A percentile compares a stretch with the other conserved stretches of the same genome.
Evolutionary conservation across 257 asterid genomes (phyloP).

Genomic region (Ilex aquifolium): DNA sequence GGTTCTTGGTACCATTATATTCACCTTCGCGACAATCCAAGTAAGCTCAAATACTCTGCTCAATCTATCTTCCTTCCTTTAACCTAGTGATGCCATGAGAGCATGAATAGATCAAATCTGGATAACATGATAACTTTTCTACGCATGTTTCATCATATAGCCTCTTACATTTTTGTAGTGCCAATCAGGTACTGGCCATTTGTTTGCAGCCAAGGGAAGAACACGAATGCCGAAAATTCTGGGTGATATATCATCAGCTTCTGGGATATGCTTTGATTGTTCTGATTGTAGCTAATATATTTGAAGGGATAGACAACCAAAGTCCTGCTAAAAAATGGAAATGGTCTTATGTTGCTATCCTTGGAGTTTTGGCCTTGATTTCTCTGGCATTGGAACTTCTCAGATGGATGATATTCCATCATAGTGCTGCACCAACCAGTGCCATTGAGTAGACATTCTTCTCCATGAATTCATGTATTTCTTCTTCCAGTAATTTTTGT

Average conservation of each 20-base stretch:
- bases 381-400: constrained; percentile 23
- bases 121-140: too few species aligned
- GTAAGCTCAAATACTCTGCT: constrained; percentile 11
- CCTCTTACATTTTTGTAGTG: too few species aligned
- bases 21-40: constrained; percentile 27
- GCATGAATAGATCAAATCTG: too few species aligned
- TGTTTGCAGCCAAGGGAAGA: constrained; percentile 29
- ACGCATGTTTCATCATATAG: too few species aligned
- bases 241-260: constrained; percentile 32
- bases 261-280: constrained; percentile 33
- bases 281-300: constrained; percentile 28
- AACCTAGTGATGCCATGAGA: too few species aligned
- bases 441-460: too few species aligned
- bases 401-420: constrained; percentile 4
- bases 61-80: too few species aligned
- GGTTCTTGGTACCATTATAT: constrained; percentile 35
- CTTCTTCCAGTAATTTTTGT: too few species aligned
- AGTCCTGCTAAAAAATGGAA: constrained; percentile 24
- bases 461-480: too few species aligned
- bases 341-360: constrained; percentile 24
- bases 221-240: constrained; percentile 17
- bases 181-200: constrained; percentile 27
- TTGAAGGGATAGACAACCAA: constrained; percentile 30
- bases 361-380: constrained; percentile 26
- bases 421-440: too few species aligned